Conservation (phyloP, 2,329 filamentous ascomycete genomes). For the Gyromitra esculenta region DNA sequence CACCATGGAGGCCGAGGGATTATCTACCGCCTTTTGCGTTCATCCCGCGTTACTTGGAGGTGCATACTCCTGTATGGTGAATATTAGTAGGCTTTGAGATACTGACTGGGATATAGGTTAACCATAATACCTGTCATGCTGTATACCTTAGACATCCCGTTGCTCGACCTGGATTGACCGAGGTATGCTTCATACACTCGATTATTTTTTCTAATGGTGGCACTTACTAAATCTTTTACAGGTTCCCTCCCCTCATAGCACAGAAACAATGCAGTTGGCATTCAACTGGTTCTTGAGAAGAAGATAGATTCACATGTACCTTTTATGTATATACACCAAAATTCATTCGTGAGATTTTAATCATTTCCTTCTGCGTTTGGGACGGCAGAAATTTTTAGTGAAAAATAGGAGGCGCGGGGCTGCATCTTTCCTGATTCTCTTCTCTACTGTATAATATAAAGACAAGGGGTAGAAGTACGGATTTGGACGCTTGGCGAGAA, state of each 20-base stretch:
- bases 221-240: slow-evolving; percentile 28
- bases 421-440: slow-evolving; percentile 3
- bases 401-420: not conserved
- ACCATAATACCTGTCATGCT: slow-evolving; percentile 94
- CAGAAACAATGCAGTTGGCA: slow-evolving; percentile 77
- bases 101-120: slow-evolving; percentile 64
- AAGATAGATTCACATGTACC: slow-evolving; percentile 65
- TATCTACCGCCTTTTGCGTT: slow-evolving; percentile 95
- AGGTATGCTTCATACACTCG: slow-evolving; percentile 65
- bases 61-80: not conserved
- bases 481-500: slow-evolving; percentile 20
- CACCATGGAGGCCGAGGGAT: slow-evolving; percentile 85
- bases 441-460: slow-evolving; percentile 41
- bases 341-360: slow-evolving; percentile 4
- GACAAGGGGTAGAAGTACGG: slow-evolving; percentile 16
- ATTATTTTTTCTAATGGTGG: not conserved
- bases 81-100: not conserved
- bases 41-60: slow-evolving; percentile 93
- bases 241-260: slow-evolving; percentile 57
- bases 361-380: slow-evolving; percentile 8
- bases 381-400: not conserved
- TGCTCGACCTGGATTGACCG: slow-evolving; percentile 79
- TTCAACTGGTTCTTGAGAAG: slow-evolving; percentile 94
- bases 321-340: slow-evolving; percentile 30
- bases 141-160: slow-evolving; percentile 96